Evolutionary conservation across 192 early-diverging fungal genomes (phyloP), one percentile per base, ranked within the genome.

Genomic region (Entomortierella chlamydospora): DNA sequence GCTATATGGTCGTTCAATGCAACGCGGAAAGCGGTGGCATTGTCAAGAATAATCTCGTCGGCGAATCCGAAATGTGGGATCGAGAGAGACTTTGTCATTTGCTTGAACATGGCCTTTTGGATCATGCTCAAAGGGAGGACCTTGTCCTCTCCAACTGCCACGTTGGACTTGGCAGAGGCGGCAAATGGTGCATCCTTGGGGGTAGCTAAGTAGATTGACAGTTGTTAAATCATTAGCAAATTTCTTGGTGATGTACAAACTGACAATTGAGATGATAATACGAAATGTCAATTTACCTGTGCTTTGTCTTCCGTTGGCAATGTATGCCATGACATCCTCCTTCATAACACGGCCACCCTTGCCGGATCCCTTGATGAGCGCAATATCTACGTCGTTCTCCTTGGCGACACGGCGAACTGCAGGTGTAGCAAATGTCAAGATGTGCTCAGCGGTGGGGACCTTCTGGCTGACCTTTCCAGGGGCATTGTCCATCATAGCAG

Each of bases 31-130:
- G 73, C 81, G 52, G 91, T 85, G 11, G 89, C 82, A 12, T 88
- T 83, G 71, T 97, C 90, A 25, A 98, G 72, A 43, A 88, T 81
- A 64, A 98, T 92, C 68, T 96, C 94, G 63, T 99, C 98, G 37
- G 92, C 91, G 88, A 90, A 99, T 18, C 95, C 91, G 85, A 99
- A 96, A 83, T 99, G 96, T 1, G 98, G 98, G 52, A 99, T 97
- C 2, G 85, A 47, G 5, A 97, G 89, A 3, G 98, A 96, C 42
- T 90, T 89, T 10, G 98, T 95, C 96, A 99, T 99, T 33, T 84
- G 84, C 70, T 94, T 94, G 89, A 95, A 99, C 98, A 99, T 99
- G 72, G 94, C 94, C 66, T 96, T 95, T 86, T 98, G 96, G 49
- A 97, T 93, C 51, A 86, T 81, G n/a, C 88, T 89, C 52, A 99